Base-by-base conservation (phyloP, 73 alveolate genomes). In the Diophrys sp. region DNA sequence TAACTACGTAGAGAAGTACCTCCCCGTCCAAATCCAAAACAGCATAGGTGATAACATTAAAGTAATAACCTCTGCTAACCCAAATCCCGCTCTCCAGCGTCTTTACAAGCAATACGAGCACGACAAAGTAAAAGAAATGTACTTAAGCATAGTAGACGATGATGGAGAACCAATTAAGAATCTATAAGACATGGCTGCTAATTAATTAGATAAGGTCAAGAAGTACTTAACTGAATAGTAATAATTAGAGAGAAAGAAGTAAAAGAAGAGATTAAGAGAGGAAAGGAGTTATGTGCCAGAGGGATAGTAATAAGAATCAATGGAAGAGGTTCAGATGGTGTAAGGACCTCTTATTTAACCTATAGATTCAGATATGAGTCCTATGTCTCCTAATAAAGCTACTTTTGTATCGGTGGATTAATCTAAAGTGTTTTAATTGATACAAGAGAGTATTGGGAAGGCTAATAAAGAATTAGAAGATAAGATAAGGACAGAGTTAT, bases 31-130 rank as follows among this genome's bases (percentile, higher is more conserved):
- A 44, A 44, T 44, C 62, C 83, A 68, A 89, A 92, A 44, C 82
- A 71, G 29, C 89, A 81, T 55, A 85, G 68, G 56, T 87, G 85
- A 29, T 56, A 70, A 75, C 76, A 33, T 31, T 89, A 89, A 44
- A 79, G 72, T 44, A 44, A 18, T 44, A 18, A n/a, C n/a, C n/a
- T n/a, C 62, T 11, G 18, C 62, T 11, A 44, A 18, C 62, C 5
- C 18, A 11, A 5, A 18, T 5, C 62, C 62, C 62, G n/a, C 5
- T 44, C 62, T 44, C 5, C 62, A 44, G 18, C 5, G 62, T 44
- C 62, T 44, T 11, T 18, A 44, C 62, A 18, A 18, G n/a, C 62
- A n/a, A n/a, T 44, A 44, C 62, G 62, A 44, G 62, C 62, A 44
- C 62, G 62, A 44, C 62, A 44, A 44, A 44, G 62, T 44, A 44